These are phyloP conservation scores for Pyrus betulifolia DNA, from an alignment of 306 rosid species.

Conservation along the genomic window DNA sequence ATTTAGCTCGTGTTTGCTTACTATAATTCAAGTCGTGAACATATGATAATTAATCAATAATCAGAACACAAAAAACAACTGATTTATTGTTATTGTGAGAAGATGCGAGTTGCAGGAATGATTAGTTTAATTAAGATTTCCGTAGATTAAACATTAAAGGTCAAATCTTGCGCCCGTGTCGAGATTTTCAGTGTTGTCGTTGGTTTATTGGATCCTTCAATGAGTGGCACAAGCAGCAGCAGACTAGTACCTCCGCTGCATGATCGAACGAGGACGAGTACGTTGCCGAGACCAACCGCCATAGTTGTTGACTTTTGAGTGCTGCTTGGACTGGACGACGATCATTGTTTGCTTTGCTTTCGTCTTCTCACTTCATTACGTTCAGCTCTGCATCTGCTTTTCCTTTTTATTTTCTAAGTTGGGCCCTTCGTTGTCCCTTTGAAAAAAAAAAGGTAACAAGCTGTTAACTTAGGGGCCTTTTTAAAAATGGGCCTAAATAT, in stretches of 20 bases:
- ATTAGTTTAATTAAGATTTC: not conserved
- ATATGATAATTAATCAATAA: too few relatives aligned
- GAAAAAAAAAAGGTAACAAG: too few relatives aligned
- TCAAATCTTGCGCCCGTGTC: not conserved
- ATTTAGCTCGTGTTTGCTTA: too few relatives aligned
- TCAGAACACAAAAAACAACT: not conserved
- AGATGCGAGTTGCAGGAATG: not conserved
- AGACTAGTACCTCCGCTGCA: not conserved
- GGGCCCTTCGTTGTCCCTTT: too few relatives aligned
- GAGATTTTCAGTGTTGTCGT: too few relatives aligned
- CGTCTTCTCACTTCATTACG: too few relatives aligned
- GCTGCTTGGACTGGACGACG: too few relatives aligned
- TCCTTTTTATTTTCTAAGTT: not conserved
- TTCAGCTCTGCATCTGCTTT: too few relatives aligned
- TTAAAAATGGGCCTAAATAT: too few relatives aligned
- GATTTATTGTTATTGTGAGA: too few relatives aligned
- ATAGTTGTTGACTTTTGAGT: not conserved
- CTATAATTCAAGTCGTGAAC: not conserved
- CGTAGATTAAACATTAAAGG: not conserved
- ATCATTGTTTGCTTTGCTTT: too few relatives aligned
- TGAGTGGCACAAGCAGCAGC: not conserved
- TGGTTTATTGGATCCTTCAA: not conserved
- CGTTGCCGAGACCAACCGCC: not conserved
- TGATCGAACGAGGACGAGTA: not conserved
- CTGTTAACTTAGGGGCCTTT: too few relatives aligned